Evolutionary conservation across 208 protist genomes (phyloP).

Genomic region (Acanthamoeba divionensis): DNA sequence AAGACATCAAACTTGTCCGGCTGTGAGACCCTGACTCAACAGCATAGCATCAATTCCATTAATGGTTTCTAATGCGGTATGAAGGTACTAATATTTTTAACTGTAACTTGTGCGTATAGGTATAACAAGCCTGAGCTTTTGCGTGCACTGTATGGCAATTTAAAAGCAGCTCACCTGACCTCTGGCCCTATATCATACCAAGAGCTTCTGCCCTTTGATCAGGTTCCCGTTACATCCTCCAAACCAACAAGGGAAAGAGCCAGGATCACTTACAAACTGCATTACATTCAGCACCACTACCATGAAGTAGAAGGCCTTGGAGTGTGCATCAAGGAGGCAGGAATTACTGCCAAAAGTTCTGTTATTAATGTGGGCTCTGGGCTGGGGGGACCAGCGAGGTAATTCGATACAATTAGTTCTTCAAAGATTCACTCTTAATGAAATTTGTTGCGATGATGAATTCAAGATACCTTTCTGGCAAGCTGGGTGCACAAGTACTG

Average conservation of each 20-base stretch:
- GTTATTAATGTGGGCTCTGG: slow-evolving; percentile 56
- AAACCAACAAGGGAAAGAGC: neutral
- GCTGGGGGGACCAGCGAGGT: slow-evolving; percentile 52
- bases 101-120: neutral
- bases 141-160: slow-evolving; percentile 23
- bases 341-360: neutral
- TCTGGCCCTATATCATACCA: slow-evolving; percentile 33
- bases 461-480: slow-evolving; percentile 36
- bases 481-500: neutral
- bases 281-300: slow-evolving; percentile 52
- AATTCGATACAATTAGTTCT: neutral
- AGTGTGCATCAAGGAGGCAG: neutral
- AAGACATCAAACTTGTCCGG: slow-evolving; percentile 54
- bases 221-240: neutral
- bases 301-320: slow-evolving; percentile 47
- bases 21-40: slow-evolving; percentile 32
- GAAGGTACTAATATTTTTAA: neutral
- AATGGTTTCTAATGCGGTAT: neutral
- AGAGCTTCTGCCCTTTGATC: slow-evolving; percentile 57
- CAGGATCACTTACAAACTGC: neutral
- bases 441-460: neutral
- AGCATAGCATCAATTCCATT: neutral
- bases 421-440: neutral
- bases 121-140: slow-evolving; percentile 60
- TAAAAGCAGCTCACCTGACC: neutral